Evolutionary conservation across 352 stramenopile species (phyloP), one percentile per base, ranked within the genome.

Genomic region (Plasmopara muralis): DNA sequence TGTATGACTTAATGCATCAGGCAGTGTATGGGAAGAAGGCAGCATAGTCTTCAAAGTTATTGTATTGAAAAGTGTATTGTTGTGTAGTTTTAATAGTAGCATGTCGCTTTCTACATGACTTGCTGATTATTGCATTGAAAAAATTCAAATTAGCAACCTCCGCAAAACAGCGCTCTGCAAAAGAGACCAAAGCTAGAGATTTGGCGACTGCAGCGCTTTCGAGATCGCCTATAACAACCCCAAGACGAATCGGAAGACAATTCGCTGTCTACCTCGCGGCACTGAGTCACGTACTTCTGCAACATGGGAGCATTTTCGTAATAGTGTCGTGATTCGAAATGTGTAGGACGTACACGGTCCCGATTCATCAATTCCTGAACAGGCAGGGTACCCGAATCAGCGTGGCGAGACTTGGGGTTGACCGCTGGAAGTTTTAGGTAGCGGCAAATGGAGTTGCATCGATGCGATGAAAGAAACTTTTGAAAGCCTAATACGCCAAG

Each of bases 381-480:
- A 0, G 83, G 80, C 28, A 91, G 34, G 18, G 83, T 93, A 13
- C 83, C 83, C 1, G 74, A 77, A 51, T 92, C 79, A 1, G 78
- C 73, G 40, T 89, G 74, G 18, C 77, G 72, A 12, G 85, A 69
- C 57, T 93, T 90, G 4, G 83, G 83, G 37, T 93, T 93, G 25
- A 90, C 76, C 1, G 70, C 61, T 43, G 83, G 83, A 6, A 93
- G 67, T 57, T 93, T 93, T 41, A 93, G 64, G 55, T 93, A 93
- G 45, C 77, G 77, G 44, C 83, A 93, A 50, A 95, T 94, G 25
- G 77, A 87, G 57, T 95, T 95, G 72, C 85, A 95, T 15, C 81
- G 80, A 44, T 95, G 85, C 6, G 83, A 89, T 9, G 82, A 85
- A 20, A 95, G 60, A 45, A 95, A 95, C 39, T 92, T 93, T 39